phyloP scores from a whole-genome alignment of 495 filamentous ascomycete genomes.

The Neurospora cerealis region DNA sequence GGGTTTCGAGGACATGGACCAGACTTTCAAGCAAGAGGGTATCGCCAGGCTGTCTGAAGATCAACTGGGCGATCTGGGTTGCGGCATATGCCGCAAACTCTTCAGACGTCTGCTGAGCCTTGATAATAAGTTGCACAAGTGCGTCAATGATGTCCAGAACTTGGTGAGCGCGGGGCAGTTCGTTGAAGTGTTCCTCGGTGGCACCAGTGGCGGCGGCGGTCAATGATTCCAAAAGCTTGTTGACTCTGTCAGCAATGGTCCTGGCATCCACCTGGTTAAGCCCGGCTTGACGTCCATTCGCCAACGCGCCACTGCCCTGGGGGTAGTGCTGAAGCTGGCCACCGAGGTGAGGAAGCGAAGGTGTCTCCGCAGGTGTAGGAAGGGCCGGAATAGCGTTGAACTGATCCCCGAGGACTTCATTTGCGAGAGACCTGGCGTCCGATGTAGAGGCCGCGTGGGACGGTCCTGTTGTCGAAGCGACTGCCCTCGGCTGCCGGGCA shows the following conservation, averaged over 20 bases:
- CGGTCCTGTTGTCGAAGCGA: constrained; percentile 22
- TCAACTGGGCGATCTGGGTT: constrained; percentile 56
- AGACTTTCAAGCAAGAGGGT: constrained; percentile 72
- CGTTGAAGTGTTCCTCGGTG: constrained; percentile 58
- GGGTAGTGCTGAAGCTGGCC: constrained; percentile 54
- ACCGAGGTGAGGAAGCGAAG: constrained; percentile 59
- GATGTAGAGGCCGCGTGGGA: constrained; percentile 38
- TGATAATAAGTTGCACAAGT: constrained; percentile 43
- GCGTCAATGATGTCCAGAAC: constrained; percentile 56
- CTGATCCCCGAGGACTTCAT: constrained; percentile 75
- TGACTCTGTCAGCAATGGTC: constrained; percentile 52
- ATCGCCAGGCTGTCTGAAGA: constrained; percentile 47
- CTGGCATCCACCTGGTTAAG: constrained; percentile 57
- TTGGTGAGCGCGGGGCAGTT: constrained; percentile 53
- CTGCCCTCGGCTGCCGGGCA: constrained; percentile 63
- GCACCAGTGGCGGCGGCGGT: constrained; percentile 52
- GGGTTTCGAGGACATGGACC: constrained; percentile 65
- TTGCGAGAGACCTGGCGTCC: constrained; percentile 42
- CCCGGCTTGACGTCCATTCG: constrained; percentile 43
- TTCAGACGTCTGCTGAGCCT: constrained; percentile 49
- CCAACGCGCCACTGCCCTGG: constrained; percentile 38
- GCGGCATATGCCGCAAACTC: constrained; percentile 57
- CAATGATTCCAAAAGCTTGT: constrained; percentile 61
- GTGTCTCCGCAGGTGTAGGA: constrained; percentile 70
- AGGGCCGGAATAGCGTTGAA: constrained; percentile 68